Base-by-base conservation (phyloP, 768 basidiomycete species). In the Calocybe gangraenosa region DNA sequence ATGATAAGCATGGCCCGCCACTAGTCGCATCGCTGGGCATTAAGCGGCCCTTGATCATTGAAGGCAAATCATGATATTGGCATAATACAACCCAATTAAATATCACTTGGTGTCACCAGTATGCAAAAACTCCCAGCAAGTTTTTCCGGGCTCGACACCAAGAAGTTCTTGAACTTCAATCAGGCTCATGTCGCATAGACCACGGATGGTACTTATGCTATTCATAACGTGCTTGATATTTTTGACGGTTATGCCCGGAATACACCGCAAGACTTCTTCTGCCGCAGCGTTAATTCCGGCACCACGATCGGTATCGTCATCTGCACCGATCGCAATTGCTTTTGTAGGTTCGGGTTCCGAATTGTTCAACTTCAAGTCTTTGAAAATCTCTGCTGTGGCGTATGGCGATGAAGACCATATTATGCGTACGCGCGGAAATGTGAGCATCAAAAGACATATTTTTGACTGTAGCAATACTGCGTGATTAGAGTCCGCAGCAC, bases 331-430 rank as follows among this genome's bases (percentile, higher is more conserved):
- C 2, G 81, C 65, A 32, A 92, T 79, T 0, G 96, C 93, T 33
- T 77, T 77, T 11, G 68, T 58, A 7, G 82, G 76, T 50, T 95
- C 87, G 0, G 96, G 96, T 60, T 99, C 92, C 0, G 78, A 65
- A 37, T 79, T 77, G 54, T 85, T 82, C 23, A 66, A 50, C 58
- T 99, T 99, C 25, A 99, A 81, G 58, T 97, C 96, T 37, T 78
- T 80, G 71, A 98, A 94, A 45, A 98, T 92, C 47, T 92, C 86
- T 0, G 91, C 77, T 0, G 92, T 93, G 15, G 88, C 87, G 58
- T 92, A 90, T 0, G 96, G 91, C 0, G 94, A 97, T 1, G 93
- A 93, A 0, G 93, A 93, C 96, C 96, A 98, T 60, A 99, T 89
- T 58, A 97, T 88, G 35, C 92, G 83, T 2, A 99, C 69, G 11